Evolutionary conservation across 305 asterid genomes (phyloP), one percentile per base, ranked within the genome.

Genomic region (Fraxinus latifolia): DNA sequence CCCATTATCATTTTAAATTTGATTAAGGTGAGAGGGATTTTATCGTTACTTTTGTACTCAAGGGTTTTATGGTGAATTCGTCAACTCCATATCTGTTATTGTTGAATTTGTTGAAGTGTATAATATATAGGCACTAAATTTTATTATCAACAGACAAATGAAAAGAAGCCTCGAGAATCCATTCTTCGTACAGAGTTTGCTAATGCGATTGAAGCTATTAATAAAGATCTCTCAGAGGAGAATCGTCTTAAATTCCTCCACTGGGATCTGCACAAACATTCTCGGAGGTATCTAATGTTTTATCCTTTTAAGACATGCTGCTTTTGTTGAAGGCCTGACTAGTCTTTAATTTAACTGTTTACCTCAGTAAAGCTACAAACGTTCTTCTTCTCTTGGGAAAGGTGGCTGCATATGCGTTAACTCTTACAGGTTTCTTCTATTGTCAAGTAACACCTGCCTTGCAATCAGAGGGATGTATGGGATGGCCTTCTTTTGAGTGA

Each of bases 81-180:
- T 53, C 23, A 27, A 67, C 14, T 80, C 37, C 19, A 62, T 78
- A 14, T 79, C 14, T 79, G 42, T 65, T 78, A 76, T 9, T 76
- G 11, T 76, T 70, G 8, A 27, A 73, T 25, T 58, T 39, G 29
- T 47, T 75, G 21, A 77, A 68, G 76, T 53, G n/a, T n/a, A 53
- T 68, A 42, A 74, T 32, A 75, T 55, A 34, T 80, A 47, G 21
- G 80, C 68, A 79, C 78, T 14, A 68, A 62, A 55, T 73, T 77
- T 83, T 91, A 74, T 85, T 17, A 73, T 83, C 76, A 82, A 86
- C 97, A 96, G 99, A 95, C 98, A 68, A 88, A 84, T 86, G 99
- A 96, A 90, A 96, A 92, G 90, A 92, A 82, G 90, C 98, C 99
- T 78, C 92, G 99, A 81, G 99, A 96, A 85, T 93, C 98, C 83